A percentile compares a stretch with the other conserved stretches of the same genome.
These are phyloP conservation scores for Oidiodendron maius DNA, from an alignment of 495 filamentous ascomycete species.

Conservation along the genomic window DNA sequence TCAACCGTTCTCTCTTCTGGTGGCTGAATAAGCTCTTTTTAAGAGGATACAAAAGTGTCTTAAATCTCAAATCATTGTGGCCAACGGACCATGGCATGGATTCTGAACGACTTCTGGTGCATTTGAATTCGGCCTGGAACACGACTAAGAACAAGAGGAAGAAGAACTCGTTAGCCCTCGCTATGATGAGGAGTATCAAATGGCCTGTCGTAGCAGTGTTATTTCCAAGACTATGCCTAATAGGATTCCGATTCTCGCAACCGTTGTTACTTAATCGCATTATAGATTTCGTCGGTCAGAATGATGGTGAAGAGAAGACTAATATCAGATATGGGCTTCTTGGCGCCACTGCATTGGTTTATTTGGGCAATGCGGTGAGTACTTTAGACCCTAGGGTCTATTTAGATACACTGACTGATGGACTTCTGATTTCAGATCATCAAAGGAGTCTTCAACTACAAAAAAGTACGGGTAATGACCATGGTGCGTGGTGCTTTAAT, in stretches of 20 bases:
- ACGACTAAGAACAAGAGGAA: constrained; percentile 5
- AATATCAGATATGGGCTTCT: constrained; percentile 56
- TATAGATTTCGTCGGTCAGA: no score
- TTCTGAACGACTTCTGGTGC: constrained; percentile 1
- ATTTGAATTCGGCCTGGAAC: constrained; percentile 22
- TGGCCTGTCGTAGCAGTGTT: background rate
- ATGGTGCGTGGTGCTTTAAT: constrained; percentile 47
- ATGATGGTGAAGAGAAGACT: constrained; percentile 19
- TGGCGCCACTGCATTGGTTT: constrained; percentile 56
- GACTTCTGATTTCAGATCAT: constrained; percentile 3
- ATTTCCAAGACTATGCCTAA: constrained; percentile 37
- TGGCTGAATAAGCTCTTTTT: constrained; percentile 34
- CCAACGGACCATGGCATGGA: constrained; percentile 10
- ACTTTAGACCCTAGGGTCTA: background rate
- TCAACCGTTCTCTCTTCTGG: constrained; percentile 31
- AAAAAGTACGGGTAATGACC: constrained; percentile 45
- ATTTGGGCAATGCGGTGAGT: constrained; percentile 50
- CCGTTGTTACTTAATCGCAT: constrained; percentile 47
- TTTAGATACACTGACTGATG: background rate
- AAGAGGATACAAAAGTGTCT: constrained; percentile 24
- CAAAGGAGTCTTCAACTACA: background rate
- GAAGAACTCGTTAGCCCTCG: background rate
- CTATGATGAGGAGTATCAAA: background rate
- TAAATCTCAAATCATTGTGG: constrained; percentile 29
- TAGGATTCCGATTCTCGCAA: constrained; percentile 56